Percentiles rank a stretch among this genome's conserved stretches.
Conservation (phyloP, 495 filamentous ascomycete species). For the Daldinia grandis region DNA sequence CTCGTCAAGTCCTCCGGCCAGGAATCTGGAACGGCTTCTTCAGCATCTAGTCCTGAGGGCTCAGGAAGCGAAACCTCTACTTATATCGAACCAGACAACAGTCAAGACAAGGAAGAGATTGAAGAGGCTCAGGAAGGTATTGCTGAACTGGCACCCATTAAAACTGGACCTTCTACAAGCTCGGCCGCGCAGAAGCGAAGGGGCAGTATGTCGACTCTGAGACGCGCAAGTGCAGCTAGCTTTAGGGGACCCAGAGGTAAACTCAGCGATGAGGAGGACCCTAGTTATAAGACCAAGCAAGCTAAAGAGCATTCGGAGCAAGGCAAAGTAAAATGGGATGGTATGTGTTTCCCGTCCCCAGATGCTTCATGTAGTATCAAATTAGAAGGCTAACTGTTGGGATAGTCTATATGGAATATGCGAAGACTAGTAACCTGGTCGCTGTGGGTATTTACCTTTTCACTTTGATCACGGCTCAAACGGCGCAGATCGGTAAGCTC, state of each 20-base stretch:
- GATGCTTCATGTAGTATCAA: neutral
- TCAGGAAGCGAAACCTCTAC: constrained; percentile 68
- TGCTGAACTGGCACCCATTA: constrained; percentile 76
- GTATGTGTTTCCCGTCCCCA: constrained; percentile 41
- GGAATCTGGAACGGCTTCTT: constrained; percentile 47
- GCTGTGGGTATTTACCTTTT: constrained; percentile 85
- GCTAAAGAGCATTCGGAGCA: constrained; percentile 87
- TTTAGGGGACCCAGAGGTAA: constrained; percentile 87
- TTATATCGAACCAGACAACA: constrained; percentile 61
- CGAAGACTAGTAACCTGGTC: constrained; percentile 87
- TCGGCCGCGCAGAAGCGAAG: constrained; percentile 57
- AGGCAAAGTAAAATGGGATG: constrained; percentile 95
- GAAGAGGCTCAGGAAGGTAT: constrained; percentile 77
- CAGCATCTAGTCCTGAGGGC: constrained; percentile 46
- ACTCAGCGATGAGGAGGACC: constrained; percentile 81
- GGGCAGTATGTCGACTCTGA: constrained; percentile 76
- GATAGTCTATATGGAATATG: constrained; percentile 84
- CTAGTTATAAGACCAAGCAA: constrained; percentile 76
- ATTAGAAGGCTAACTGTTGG: constrained; percentile 34
- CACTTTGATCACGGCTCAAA: constrained; percentile 80
- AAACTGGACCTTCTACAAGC: constrained; percentile 54
- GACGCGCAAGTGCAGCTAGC: constrained; percentile 90
- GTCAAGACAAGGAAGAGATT: constrained; percentile 63
- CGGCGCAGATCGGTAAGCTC: constrained; percentile 70
- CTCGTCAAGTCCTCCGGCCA: constrained; percentile 81